These are phyloP conservation scores for Colletotrichum tamarilloi DNA, from an alignment of 2,329 filamentous ascomycete species.

Conservation along the genomic window DNA sequence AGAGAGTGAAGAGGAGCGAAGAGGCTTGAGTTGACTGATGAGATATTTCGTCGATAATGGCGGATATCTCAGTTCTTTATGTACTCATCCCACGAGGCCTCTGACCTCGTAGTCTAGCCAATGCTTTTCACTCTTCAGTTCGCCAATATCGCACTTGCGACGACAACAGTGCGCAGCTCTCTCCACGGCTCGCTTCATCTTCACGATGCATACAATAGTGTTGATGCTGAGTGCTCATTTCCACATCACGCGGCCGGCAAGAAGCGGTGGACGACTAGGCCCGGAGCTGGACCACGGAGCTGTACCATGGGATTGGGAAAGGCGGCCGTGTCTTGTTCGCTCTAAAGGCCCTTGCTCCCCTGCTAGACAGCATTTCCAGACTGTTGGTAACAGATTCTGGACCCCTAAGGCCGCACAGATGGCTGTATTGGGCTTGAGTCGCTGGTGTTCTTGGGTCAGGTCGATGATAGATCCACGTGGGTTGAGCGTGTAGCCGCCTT, in stretches of 20 bases:
- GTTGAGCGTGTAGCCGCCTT: not conserved
- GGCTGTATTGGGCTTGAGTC: not conserved
- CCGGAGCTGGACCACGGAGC: not conserved
- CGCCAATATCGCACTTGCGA: not conserved
- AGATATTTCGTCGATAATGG: not conserved
- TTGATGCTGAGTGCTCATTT: not conserved
- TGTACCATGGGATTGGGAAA: not conserved
- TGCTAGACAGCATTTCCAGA: not conserved
- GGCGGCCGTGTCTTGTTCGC: not conserved
- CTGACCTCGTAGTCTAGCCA: not conserved
- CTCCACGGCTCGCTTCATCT: not conserved
- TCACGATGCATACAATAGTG: not conserved
- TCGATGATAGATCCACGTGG: not conserved
- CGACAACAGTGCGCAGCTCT: not conserved
- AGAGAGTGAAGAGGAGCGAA: not conserved
- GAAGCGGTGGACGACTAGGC: not conserved
- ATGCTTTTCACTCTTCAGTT: not conserved
- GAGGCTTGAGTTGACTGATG: not conserved
- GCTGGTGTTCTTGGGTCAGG: not conserved
- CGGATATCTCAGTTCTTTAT: not conserved
- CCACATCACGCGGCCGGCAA: not conserved
- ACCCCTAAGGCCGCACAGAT: not conserved
- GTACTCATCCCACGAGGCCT: not conserved
- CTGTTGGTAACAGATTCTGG: not conserved
- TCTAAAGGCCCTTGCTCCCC: not conserved